Percentiles rank a stretch among this genome's conserved stretches.
These are phyloP conservation scores for Bacidia gigantensis DNA, from an alignment of 495 filamentous ascomycete species.

Conservation along the genomic window DNA sequence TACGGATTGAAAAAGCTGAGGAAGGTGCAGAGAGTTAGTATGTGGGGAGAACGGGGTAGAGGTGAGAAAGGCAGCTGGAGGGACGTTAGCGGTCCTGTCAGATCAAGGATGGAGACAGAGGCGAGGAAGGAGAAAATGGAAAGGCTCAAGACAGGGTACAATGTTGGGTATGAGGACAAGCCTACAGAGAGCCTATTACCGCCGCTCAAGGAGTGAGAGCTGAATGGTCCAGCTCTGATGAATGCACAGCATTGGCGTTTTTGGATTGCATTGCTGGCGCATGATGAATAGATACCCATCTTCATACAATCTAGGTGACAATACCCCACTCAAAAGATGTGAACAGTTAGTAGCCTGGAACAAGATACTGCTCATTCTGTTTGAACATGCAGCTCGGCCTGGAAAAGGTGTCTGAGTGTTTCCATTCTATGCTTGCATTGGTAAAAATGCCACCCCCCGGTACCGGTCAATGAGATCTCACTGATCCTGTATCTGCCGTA, in stretches of 20 bases:
- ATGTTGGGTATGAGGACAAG: background rate
- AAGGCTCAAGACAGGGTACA: background rate
- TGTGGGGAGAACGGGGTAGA: conserved; percentile 44
- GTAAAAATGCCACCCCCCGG: too few species aligned
- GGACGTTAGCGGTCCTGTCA: conserved; percentile 24
- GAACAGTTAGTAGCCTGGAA: too few species aligned
- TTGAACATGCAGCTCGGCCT: too few species aligned
- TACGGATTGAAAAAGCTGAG: conserved; percentile 73
- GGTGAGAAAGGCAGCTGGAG: conserved; percentile 17
- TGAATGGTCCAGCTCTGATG: background rate
- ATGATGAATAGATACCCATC: background rate
- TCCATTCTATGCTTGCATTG: too few species aligned
- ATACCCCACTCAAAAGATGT: too few species aligned
- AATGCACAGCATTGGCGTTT: background rate
- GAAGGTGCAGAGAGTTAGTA: conserved; percentile 78
- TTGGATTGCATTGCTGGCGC: background rate
- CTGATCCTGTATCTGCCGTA: too few species aligned
- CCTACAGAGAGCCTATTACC: background rate
- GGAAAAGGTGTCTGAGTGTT: too few species aligned
- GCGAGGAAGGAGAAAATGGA: conserved; percentile 24
- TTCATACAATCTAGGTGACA: too few species aligned
- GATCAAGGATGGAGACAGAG: conserved; percentile 30
- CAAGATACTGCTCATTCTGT: too few species aligned
- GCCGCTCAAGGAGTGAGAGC: background rate
- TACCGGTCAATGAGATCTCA: too few species aligned